Evolutionary conservation across 2,329 filamentous ascomycete species (phyloP), one percentile per base, ranked within the genome.

Genomic region (Plectosphaerella sp.): DNA sequence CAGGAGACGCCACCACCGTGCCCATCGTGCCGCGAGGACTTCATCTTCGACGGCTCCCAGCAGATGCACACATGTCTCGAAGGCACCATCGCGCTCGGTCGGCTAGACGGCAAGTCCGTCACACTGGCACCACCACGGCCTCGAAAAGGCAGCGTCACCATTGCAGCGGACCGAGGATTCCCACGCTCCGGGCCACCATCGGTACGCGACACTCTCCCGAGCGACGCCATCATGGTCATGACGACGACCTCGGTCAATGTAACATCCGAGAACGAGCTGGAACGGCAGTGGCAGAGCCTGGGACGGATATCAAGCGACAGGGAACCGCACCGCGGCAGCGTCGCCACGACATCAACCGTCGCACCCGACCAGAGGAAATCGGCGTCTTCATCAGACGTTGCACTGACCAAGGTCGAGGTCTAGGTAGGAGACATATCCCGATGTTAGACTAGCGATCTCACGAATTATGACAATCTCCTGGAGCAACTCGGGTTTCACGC

Each of bases 41-140:
- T 41, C 36, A 48, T 48, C 35, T 48, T 48, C 20, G 47, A 48
- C 47, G 47, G 47, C 47, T 39, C 35, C 22, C 36, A 48, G 47
- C 47, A 39, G 18, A 39, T 48, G 35, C 47, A 37, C 47, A 39
- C 47, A 7, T 48, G 47, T 11, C 37, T 39, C 7, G 35, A 48
- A 18, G 24, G 20, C 3, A n/a, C 47, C 36, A 41, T 48, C 36
- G 47, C 47, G 8, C 35, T 48, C 18, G 35, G 25, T 36, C 36
- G 16, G 3, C 14, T 48, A 9, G 47, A 48, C 33, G 47, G 41
- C 41, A 43, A 20, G n/a, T 16, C n/a, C 7, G 14, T 28, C 20
- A 15, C 20, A 3, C 43, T n/a, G 43, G 9, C 43, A 14, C 43
- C 14, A 20, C 43, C 22, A 12, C 43, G 43, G 7, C 15, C 43